Base-by-base conservation (phyloP, 306 rosid genomes). In the Casuarina cunninghamiana region DNA sequence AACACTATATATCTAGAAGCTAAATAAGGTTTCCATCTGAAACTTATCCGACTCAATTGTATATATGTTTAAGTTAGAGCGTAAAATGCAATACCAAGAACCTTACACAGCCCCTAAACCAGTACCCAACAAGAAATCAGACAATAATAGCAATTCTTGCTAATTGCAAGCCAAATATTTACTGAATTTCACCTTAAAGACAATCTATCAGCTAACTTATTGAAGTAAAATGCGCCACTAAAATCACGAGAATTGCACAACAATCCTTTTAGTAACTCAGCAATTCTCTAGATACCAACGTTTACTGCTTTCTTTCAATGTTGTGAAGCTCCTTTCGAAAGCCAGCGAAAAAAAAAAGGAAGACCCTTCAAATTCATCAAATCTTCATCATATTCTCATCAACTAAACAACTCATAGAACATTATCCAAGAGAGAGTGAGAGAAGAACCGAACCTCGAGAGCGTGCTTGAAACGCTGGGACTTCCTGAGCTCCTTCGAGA, bases 391-490 rank as follows among this genome's bases (percentile, higher is more conserved):
- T 12, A 61, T 69, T 72, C 71, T 80, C 43, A 38, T 10, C 41
- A 75, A 72, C 69, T 77, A 83, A 53, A 63, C 55, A 39, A 13
- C 17, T 1, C 37, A 45, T 6, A 53, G 26, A 69, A 58, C 71
- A 67, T 58, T 13, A 62, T 16, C 1, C 37, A 2, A 3, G 50
- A 62, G 39, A 26, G 7, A 58, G 12, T 8, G 37, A 26, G 10
- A 48, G 10, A 75, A 62, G 51, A 75, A 58, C 6, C 70, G 45
- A 76, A 94, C 98, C 98, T 95, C 98, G 53, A 92, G 88, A 69
- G 98, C 98, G 61, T 95, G 98, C 87, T 95, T 95, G 74, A 80
- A 88, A 84, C 96, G 93, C 74, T 88, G 97, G 79, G 87, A 88
- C 82, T 66, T 87, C 69, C 97, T 83, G 69, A 95, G 98, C 6